Evolutionary conservation across 768 basidiomycete species (phyloP).

Genomic region (Lepiota subincarnata): DNA sequence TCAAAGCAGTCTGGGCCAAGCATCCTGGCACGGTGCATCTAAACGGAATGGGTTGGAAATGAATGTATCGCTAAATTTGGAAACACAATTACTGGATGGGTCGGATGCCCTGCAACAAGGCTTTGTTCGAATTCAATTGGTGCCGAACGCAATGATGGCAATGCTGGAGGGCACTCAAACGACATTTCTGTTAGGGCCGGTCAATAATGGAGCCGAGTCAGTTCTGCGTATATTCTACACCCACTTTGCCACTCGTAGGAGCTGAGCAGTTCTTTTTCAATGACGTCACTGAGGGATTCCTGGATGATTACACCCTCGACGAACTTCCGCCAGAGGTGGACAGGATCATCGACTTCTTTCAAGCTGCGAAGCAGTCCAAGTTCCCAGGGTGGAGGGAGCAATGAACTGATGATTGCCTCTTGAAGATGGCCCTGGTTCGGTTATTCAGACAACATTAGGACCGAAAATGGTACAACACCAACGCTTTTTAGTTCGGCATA

Average conservation of each 20-base stretch:
- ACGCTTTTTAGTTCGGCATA: neutral
- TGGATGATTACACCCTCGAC: slow-evolving; percentile 32
- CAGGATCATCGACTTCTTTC: slow-evolving; percentile 27
- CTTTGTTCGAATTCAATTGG: slow-evolving; percentile 57
- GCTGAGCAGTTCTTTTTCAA: slow-evolving; percentile 39
- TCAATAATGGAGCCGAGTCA: neutral
- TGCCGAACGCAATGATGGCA: slow-evolving; percentile 36
- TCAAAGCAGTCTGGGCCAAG: slow-evolving; percentile 26
- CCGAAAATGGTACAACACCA: neutral
- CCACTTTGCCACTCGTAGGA: slow-evolving; percentile 43
- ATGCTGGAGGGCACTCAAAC: slow-evolving; percentile 36
- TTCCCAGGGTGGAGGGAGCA: slow-evolving; percentile 36
- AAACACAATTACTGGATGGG: slow-evolving; percentile 43
- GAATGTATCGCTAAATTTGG: neutral
- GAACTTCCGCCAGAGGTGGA: slow-evolving; percentile 39
- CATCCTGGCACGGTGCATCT: slow-evolving; percentile 58
- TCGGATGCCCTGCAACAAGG: slow-evolving; percentile 55
- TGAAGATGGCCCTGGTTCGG: slow-evolving; percentile 20
- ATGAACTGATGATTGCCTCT: slow-evolving; percentile 26
- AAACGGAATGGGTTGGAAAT: neutral
- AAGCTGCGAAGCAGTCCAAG: slow-evolving; percentile 25
- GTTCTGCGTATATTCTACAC: slow-evolving; percentile 7
- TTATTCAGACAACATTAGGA: neutral
- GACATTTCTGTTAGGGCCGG: slow-evolving; percentile 26
- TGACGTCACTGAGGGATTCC: slow-evolving; percentile 26